Conservation (phyloP, 139 green algal genomes). For the Yamagishiella unicocca region DNA sequence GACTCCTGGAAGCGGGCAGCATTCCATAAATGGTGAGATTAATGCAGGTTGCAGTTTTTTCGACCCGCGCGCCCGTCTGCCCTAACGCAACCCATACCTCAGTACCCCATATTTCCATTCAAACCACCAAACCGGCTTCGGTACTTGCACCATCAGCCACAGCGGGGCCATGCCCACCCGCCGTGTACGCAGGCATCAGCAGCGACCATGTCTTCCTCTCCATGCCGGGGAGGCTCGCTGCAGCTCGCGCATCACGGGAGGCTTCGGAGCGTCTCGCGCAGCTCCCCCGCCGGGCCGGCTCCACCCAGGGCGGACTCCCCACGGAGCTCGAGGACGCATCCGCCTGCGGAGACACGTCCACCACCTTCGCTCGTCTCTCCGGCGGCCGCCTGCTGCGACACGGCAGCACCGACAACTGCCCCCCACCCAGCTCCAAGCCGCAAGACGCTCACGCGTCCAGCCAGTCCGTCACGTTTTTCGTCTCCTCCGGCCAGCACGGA, state of each 20-base stretch:
- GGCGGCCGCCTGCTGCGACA: not conserved
- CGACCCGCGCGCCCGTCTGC: no score
- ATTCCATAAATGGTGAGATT: not conserved
- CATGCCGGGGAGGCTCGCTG: conserved; percentile 34
- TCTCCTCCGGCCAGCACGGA: not conserved
- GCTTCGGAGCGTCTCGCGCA: not conserved
- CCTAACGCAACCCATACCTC: no score
- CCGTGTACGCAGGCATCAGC: not conserved
- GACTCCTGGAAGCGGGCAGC: not conserved
- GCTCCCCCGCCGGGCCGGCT: not conserved
- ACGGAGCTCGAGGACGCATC: conserved; percentile 24
- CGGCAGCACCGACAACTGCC: not conserved
- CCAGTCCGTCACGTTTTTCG: conserved; percentile 19
- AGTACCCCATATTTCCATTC: no score
- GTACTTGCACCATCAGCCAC: no score
- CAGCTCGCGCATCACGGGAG: conserved; percentile 13
- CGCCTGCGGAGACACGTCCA: not conserved
- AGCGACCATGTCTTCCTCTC: conserved; percentile 20
- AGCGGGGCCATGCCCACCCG: not conserved
- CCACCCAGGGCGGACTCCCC: not conserved
- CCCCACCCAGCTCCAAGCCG: not conserved
- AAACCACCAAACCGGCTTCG: no score
- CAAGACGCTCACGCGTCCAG: not conserved
- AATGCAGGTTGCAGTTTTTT: no score
- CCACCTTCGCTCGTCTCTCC: not conserved